Base-by-base conservation (phyloP, 2,329 filamentous ascomycete species). In the Didymella lethalis region DNA sequence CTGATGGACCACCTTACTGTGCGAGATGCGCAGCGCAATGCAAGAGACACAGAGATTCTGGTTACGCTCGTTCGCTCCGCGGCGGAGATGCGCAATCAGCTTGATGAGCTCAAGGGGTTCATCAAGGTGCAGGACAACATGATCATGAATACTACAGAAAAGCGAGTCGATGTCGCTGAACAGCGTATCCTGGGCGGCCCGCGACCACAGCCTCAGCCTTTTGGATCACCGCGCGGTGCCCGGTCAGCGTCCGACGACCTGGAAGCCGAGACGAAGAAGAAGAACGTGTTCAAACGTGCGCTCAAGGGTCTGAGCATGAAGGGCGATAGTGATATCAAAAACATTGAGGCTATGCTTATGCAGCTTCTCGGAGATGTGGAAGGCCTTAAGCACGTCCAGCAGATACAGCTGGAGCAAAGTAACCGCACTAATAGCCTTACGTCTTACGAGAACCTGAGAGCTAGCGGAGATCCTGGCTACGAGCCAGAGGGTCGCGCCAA, bases 1-100 rank as follows among this genome's bases (percentile, higher is more conserved):
- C 82, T 99, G 61, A 99, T 99, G 95, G 94, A 99, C 74, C 95
- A 99, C 77, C 88, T 99, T 63, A 98, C 96, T 75, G 95, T 98
- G 63, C 90, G 95, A 34, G 95, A 99, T 79, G 95, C 94, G 40
- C 94, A 98, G 79, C 89, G 95, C 59, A 98, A 95, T 78, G 95
- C 95, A 45, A 87, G 95, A 44, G 95, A 99, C 71, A 98, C 95
- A 0, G 95, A 99, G 78, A 97, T 99, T 54, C 83, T 99, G 18
- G 92, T 97, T 46, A 94, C 95, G 0, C 86, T 99, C 31, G 95
- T 99, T 61, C 90, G 94, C 59, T 93, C 93, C 54, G 94, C 95
- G 4, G 90, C 95, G 12, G 95, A 99, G 78, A 98, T 98, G 93
- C 92, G 94, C 64, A 96, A 91, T 67, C 96, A 92, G 0, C 96